A percentile compares a stretch with the other conserved stretches of the same genome.
These are phyloP conservation scores for Aspergillus ochraceus DNA, from an alignment of 2,329 filamentous ascomycete species.

Conservation along the genomic window DNA sequence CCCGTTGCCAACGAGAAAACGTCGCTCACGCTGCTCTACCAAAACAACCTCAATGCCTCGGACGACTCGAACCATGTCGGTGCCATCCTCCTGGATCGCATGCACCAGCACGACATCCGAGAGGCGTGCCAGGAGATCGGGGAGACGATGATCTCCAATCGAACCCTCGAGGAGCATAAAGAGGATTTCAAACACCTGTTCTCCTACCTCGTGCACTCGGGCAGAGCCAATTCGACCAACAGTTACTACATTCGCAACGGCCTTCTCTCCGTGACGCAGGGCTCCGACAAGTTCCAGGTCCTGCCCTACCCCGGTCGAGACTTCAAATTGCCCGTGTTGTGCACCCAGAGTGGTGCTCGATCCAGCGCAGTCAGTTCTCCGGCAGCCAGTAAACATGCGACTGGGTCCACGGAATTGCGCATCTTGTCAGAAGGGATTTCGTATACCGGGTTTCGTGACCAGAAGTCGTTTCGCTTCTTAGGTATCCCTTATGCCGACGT, in stretches of 20 bases:
- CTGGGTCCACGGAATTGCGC: constrained; percentile 24
- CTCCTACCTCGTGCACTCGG: constrained; percentile 47
- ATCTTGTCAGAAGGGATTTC: constrained; percentile 46
- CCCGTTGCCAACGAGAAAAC: constrained; percentile 36
- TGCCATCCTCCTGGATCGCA: constrained; percentile 51
- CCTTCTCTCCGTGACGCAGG: constrained; percentile 35
- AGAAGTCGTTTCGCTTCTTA: constrained; percentile 52
- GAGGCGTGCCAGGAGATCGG: constrained; percentile 49
- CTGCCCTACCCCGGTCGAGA: constrained; percentile 27
- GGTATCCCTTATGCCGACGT: constrained; percentile 48
- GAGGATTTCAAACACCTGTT: constrained; percentile 49
- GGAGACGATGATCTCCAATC: constrained; percentile 49
- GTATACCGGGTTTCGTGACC: constrained; percentile 53
- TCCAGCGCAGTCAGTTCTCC: constrained; percentile 28
- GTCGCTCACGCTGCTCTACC: constrained; percentile 53
- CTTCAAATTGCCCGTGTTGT: constrained; percentile 48
- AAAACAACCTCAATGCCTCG: constrained; percentile 56
- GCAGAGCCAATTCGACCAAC: constrained; percentile 35
- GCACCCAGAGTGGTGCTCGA: constrained; percentile 44
- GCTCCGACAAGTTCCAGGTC: constrained; percentile 34
- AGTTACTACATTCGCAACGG: constrained; percentile 47
- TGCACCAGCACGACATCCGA: constrained; percentile 37
- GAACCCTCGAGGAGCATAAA: constrained; percentile 43
- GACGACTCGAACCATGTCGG: constrained; percentile 55
- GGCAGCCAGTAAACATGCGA: background rate